Base-by-base conservation (phyloP, 1,284 basidiomycete genomes). In the Fomitiporia mediterranea region DNA sequence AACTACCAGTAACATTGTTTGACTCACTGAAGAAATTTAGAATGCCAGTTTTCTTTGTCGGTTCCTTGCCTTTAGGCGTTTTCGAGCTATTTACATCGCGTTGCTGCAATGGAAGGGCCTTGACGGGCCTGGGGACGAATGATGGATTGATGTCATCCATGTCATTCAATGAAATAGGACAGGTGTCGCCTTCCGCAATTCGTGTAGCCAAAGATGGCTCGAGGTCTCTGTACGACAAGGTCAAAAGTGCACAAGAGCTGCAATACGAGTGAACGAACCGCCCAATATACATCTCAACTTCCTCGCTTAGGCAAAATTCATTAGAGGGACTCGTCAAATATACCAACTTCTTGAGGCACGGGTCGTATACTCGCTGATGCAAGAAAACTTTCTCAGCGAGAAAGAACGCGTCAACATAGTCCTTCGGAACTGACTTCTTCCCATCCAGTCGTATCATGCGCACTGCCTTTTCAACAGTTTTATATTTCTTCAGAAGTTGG, bases 291-390 rank as follows among this genome's bases (percentile, higher is more conserved):
- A 77, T 83, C 28, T 69, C 74, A 5, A 67, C 67, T 46, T 75
- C 74, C 42, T 75, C 78, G 6, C 69, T 70, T 15, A 60, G 35
- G 27, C 13, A 42, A 23, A 42, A 0, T 2, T 64, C 67, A 2
- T 76, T 72, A 4, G 80, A 73, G 8, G 82, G 69, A 1, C 83
- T 79, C 27, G 77, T 82, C 51, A 97, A 72, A 65, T 89, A 81
- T 0, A 92, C 85, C 11, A 97, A 73, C 50, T 70, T 72, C 67
- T 84, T 76, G 32, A 73, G 62, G 15, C 72, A 64, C 0, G 96
- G 94, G 69, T 93, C 89, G 68, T 89, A 99, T 42, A 99, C 94
- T 48, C 94, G 79, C 68, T 99, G 97, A 70, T 98, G 87, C 47
- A 94, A 73, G 69, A 99, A 99, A 28, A 94, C 96, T 60, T 89